Percentiles rank a stretch among this genome's conserved stretches.
These are phyloP conservation scores for Botryotinia calthae DNA, from an alignment of 2,329 filamentous ascomycete species.

Conservation along the genomic window DNA sequence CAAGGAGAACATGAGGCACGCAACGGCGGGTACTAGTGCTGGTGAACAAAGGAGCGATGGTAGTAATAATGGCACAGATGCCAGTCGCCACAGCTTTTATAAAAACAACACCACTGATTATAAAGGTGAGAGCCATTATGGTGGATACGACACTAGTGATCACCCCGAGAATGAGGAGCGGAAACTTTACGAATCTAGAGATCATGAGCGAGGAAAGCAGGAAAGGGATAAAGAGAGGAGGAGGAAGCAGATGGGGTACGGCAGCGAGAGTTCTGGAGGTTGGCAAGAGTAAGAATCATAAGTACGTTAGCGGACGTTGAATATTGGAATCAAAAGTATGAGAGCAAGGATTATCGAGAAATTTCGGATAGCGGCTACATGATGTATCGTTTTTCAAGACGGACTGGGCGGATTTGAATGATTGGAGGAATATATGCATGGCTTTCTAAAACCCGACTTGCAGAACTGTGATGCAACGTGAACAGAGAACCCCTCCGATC, in stretches of 20 bases:
- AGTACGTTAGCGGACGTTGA: not conserved
- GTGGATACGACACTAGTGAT: not conserved
- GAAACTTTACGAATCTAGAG: not conserved
- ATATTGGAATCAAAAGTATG: not conserved
- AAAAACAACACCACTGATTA: not conserved
- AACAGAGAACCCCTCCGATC: not conserved
- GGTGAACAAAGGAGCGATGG: not conserved
- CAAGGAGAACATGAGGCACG: not conserved
- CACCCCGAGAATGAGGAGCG: not conserved
- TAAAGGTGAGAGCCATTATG: not conserved
- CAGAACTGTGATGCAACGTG: not conserved
- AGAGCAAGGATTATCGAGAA: not conserved
- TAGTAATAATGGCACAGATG: not conserved
- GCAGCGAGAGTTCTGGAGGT: not conserved
- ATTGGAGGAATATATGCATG: not conserved
- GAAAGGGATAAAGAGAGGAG: not conserved
- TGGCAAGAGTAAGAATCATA: not conserved
- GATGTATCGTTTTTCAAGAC: not conserved
- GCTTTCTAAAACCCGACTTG: not conserved
- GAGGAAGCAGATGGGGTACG: not conserved
- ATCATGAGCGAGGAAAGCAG: not conserved
- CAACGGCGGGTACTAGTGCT: not conserved
- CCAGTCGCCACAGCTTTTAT: not conserved
- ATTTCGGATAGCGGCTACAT: not conserved
- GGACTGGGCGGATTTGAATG: not conserved